These are phyloP conservation scores for Alternaria longipes DNA, from an alignment of 2,329 filamentous ascomycete genomes.

Conservation along the genomic window DNA sequence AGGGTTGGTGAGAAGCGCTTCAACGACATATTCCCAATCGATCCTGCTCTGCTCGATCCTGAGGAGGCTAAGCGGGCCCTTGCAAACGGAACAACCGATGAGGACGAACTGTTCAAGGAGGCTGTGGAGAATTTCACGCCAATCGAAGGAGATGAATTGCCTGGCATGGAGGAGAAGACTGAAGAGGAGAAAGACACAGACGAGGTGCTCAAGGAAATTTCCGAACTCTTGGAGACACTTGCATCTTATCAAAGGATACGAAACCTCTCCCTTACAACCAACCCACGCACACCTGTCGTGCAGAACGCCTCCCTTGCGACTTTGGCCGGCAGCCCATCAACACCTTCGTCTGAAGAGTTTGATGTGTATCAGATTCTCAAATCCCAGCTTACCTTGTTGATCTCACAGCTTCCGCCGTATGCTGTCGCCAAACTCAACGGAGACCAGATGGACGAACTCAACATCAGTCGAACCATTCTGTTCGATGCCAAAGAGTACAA, in stretches of 20 bases:
- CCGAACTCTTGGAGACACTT: constrained; percentile 78
- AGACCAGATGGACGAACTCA: constrained; percentile 82
- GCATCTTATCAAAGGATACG: constrained; percentile 82
- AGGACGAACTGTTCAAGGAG: constrained; percentile 50
- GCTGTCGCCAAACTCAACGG: constrained; percentile 87
- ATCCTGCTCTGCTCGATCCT: constrained; percentile 53
- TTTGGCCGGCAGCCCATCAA: constrained; percentile 66
- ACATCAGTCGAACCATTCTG: constrained; percentile 80
- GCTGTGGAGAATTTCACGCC: constrained; percentile 52
- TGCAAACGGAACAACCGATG: constrained; percentile 46
- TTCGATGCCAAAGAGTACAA: constrained; percentile 77
- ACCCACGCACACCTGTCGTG: constrained; percentile 70
- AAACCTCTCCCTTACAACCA: constrained; percentile 72
- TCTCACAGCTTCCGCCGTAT: constrained; percentile 81
- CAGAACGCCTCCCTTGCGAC: constrained; percentile 71
- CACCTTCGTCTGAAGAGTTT: constrained; percentile 69
- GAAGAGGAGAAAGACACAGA: constrained; percentile 69
- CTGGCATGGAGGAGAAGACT: constrained; percentile 44
- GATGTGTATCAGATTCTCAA: constrained; percentile 76
- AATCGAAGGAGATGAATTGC: constrained; percentile 32
- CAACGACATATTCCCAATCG: constrained; percentile 68
- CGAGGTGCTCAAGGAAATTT: constrained; percentile 77
- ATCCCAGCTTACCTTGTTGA: constrained; percentile 75
- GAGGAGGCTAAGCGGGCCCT: constrained; percentile 50
- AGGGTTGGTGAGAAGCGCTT: constrained; percentile 72